Evolutionary conservation across 257 asterid species (phyloP), one percentile per base, ranked within the genome.

Genomic region (Echites panduratus): DNA sequence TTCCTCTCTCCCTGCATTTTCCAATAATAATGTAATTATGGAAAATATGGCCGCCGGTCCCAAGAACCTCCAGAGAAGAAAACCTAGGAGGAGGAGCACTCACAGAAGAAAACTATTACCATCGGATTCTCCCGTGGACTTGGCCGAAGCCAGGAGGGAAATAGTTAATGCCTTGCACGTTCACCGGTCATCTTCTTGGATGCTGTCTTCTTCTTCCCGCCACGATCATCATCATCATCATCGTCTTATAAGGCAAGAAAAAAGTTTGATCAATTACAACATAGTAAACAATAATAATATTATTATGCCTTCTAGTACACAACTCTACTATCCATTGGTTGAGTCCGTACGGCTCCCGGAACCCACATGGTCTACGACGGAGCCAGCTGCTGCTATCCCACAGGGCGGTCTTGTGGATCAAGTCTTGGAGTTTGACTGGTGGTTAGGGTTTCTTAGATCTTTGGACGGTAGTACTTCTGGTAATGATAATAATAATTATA

Each of bases 341-440:
- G 85, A 82, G 6, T 73, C 89, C 2, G 71, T 78, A 63, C 81
- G 78, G 4, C 8, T 26, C 22, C 82, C 87, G 4, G 71, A 77
- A 68, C 82, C 85, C n/a, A 79, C 80, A 7, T 79, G 86, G 88
- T 81, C 82, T 22, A 81, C 85, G 50, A 81, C 88, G 12, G 81
- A 80, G 11, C 85, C 88, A 26, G 76, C 72, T 2, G 29, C 56
- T n/a, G 27, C 61, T 8, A 29, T 29, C 6, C 54, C 74, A 32
- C 32, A 75, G 35, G 75, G 85, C 3, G 71, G 70, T 11, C 56
- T 62, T 14, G 69, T 27, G 0, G 52, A 68, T 49, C 80, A 77
- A 14, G 63, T 72, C 12, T 8, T 80, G 38, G 85, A 82, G 63
- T 70, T 71, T 24, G 84, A 74, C 22, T 83, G 87, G 87, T 85